phyloP scores from a whole-genome alignment of 306 rosid genomes.

The Macrotyloma uniflorum region DNA sequence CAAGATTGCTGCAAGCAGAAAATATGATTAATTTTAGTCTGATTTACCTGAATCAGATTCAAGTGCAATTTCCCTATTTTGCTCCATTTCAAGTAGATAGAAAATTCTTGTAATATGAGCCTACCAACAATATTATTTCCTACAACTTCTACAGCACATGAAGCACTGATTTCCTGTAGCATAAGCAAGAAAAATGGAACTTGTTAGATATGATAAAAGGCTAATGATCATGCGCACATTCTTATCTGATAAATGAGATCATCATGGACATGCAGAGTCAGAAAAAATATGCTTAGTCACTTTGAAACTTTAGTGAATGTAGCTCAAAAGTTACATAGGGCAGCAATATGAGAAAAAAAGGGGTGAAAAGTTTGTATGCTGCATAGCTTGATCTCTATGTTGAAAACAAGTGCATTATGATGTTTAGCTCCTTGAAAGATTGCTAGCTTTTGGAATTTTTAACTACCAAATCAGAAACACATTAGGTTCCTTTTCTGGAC shows the following conservation, averaged over 20 bases:
- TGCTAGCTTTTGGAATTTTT: background rate
- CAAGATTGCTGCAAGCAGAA: background rate
- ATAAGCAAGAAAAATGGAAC: slow-evolving; percentile 33
- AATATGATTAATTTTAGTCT: background rate
- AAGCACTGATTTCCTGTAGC: slow-evolving; percentile 69
- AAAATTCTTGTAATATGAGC: slow-evolving; percentile 53
- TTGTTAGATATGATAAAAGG: background rate
- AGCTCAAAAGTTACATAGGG: too few species aligned
- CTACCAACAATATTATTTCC: slow-evolving; percentile 54
- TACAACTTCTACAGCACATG: slow-evolving; percentile 57
- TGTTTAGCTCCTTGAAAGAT: background rate
- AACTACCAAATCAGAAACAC: background rate
- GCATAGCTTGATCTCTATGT: background rate
- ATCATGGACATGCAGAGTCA: background rate
- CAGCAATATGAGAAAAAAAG: background rate
- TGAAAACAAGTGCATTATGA: background rate
- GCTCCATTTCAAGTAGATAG: slow-evolving; percentile 80
- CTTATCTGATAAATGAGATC: slow-evolving; percentile 1
- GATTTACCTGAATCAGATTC: slow-evolving; percentile 67
- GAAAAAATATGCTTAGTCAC: background rate
- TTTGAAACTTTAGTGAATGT: slow-evolving; percentile 1
- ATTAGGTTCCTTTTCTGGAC: background rate
- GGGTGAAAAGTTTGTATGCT: background rate
- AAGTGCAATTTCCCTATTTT: slow-evolving; percentile 70
- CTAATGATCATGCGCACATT: background rate